Evolutionary conservation across 306 rosid species (phyloP).

Genomic region (Cucurbita argyrosperma): DNA sequence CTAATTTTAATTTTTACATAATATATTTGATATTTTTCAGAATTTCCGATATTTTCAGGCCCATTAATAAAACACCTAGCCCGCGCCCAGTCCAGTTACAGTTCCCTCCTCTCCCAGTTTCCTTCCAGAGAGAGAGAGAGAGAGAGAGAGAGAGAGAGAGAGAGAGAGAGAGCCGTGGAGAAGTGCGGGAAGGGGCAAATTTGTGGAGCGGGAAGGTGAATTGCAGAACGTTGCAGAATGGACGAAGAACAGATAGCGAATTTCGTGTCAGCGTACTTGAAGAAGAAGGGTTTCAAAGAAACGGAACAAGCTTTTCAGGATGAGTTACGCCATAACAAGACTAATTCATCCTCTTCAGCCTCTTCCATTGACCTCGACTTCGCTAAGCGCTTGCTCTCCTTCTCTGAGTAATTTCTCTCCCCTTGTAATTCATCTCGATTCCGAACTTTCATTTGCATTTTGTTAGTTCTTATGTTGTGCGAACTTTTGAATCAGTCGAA

Average conservation of each 20-base stretch:
- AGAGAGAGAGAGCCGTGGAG: not conserved
- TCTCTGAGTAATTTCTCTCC: constrained; percentile 34
- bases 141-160: not conserved
- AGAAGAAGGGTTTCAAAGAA: constrained; percentile 64
- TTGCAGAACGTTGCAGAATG: constrained; percentile 16
- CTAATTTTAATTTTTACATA: too few species aligned
- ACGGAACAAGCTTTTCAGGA: constrained; percentile 61
- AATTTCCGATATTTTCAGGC: not conserved
- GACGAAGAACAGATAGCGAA: constrained; percentile 54
- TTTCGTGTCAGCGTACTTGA: constrained; percentile 38
- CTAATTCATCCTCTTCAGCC: constrained; percentile 15
- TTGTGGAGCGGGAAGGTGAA: not conserved
- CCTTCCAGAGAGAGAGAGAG: not conserved
- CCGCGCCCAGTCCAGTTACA: not conserved
- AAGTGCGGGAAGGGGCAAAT: not conserved
- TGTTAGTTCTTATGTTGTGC: not conserved
- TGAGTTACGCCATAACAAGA: constrained; percentile 35
- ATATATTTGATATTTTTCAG: too few species aligned
- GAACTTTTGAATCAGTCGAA: not conserved
- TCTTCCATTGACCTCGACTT: constrained; percentile 42
- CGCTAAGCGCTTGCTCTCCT: constrained; percentile 43
- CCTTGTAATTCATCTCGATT: not conserved
- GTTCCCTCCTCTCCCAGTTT: not conserved
- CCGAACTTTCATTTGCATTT: not conserved
- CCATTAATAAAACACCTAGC: not conserved